These are phyloP conservation scores for Barnettozyma vustinii DNA, from an alignment of 805 yeast species.

Conservation along the genomic window DNA sequence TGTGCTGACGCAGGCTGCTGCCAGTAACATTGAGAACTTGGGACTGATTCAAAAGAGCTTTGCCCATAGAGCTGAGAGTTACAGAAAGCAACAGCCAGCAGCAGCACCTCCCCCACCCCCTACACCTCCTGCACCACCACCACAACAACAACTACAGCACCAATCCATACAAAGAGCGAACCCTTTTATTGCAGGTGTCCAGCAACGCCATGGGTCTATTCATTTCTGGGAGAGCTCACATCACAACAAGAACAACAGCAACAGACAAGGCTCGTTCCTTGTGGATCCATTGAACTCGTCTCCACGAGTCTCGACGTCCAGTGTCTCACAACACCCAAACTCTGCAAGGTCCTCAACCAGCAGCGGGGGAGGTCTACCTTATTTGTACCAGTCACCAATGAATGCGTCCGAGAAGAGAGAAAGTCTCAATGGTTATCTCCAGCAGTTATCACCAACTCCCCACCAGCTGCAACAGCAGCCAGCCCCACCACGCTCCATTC, in stretches of 20 bases:
- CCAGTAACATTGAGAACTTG: slow-evolving; percentile 13
- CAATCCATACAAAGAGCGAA: slow-evolving; percentile 4
- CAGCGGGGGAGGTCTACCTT: not conserved
- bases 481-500: slow-evolving; percentile 5
- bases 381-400: not conserved
- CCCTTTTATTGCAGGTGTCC: slow-evolving; percentile 9
- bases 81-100: not conserved
- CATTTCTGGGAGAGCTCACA: slow-evolving; percentile 23
- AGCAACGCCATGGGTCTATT: slow-evolving; percentile 17
- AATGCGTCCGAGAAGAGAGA: not conserved
- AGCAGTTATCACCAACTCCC: not conserved
- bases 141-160: slow-evolving; percentile 2
- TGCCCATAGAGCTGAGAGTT: slow-evolving; percentile 15
- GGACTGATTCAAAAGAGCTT: slow-evolving; percentile 17
- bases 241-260: slow-evolving; percentile 6
- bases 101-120: not conserved
- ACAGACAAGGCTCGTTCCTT: slow-evolving; percentile 24
- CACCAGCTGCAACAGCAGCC: not conserved
- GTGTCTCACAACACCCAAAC: not conserved
- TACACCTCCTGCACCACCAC: not conserved
- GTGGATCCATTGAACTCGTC: slow-evolving; percentile 23
- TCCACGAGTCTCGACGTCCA: slow-evolving; percentile 4
- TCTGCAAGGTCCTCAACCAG: not conserved
- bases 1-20: slow-evolving; percentile 8
- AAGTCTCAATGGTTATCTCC: not conserved